Evolutionary conservation across 2,329 filamentous ascomycete species (phyloP).

Genomic region (Torrubiella hemipterigena): DNA sequence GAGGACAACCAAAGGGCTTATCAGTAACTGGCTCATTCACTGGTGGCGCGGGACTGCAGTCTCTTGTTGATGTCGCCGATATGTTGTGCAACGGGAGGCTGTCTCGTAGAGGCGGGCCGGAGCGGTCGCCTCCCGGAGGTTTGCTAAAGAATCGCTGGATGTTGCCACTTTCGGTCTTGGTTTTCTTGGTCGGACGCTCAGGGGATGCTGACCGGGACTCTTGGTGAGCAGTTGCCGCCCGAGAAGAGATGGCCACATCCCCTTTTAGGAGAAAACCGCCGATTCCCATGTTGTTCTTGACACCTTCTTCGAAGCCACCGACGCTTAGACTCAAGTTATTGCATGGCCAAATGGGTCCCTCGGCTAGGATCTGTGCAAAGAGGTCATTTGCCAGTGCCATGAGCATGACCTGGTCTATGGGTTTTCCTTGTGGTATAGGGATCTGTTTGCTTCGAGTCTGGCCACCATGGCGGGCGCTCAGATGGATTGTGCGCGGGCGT

Average conservation of each 20-base stretch:
- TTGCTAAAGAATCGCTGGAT: conserved; percentile 49
- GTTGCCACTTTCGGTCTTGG: conserved; percentile 29
- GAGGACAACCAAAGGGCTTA: conserved; percentile 38
- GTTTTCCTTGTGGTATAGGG: conserved; percentile 65
- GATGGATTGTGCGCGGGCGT: conserved; percentile 71
- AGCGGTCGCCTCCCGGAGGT: conserved; percentile 10
- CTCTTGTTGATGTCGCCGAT: too few species aligned
- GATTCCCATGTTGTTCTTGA: conserved; percentile 76
- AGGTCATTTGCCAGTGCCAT: conserved; percentile 67
- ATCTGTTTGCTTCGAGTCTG: conserved; percentile 65
- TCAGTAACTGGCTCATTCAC: conserved; percentile 9
- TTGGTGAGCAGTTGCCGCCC: conserved; percentile 8
- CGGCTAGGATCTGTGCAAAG: conserved; percentile 63
- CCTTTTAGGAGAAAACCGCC: conserved; percentile 73
- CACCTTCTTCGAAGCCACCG: conserved; percentile 81
- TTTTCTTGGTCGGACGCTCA: conserved; percentile 16
- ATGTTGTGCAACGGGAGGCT: too few species aligned
- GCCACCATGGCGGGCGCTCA: conserved; percentile 66
- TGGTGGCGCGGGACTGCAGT: conserved; percentile 14
- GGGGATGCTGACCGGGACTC: conserved; percentile 11
- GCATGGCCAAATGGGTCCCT: conserved; percentile 81
- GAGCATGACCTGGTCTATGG: conserved; percentile 59
- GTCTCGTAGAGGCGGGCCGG: too few species aligned
- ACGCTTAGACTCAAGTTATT: conserved; percentile 81
- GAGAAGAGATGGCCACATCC: conserved; percentile 41